A percentile compares a stretch with the other conserved stretches of the same genome.
Conservation (phyloP, 176 grass and related monocot species). For the Carex parvula region DNA sequence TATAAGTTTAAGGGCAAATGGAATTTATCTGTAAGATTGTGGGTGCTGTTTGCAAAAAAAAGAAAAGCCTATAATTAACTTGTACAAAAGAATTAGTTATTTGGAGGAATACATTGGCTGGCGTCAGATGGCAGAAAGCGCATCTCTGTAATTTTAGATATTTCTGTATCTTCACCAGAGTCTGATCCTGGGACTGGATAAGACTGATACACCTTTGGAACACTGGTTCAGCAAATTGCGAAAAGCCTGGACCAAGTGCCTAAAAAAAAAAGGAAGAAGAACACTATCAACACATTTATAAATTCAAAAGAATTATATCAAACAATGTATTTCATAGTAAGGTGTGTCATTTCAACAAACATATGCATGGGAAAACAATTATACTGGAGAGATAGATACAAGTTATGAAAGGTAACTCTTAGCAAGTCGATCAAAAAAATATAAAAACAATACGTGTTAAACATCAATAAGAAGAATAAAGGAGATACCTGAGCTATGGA, state of each 20-base stretch:
- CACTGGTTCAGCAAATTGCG: constrained; percentile 92
- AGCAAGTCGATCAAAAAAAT: background rate
- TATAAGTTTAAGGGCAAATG: no score
- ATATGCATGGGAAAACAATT: background rate
- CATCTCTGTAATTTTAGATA: no score
- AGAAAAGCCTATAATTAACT: no score
- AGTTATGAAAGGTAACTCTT: background rate
- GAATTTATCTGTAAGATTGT: no score
- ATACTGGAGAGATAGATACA: background rate
- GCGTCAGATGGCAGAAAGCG: no score
- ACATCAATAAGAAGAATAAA: background rate
- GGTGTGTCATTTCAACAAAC: background rate
- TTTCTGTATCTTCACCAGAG: no score
- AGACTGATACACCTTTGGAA: constrained; percentile 83
- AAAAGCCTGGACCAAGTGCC: constrained; percentile 90
- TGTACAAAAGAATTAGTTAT: no score
- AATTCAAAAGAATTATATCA: background rate
- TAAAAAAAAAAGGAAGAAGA: constrained; percentile 28
- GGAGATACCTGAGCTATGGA: no score
- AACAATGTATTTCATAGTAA: background rate
- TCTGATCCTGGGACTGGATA: constrained; percentile 80
- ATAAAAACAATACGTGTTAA: background rate
- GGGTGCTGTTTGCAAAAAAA: no score
- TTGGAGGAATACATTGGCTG: no score
- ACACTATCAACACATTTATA: background rate